These are phyloP conservation scores for Nicotiana sylvestris DNA, from an alignment of 257 asterid genomes.

Conservation along the genomic window DNA sequence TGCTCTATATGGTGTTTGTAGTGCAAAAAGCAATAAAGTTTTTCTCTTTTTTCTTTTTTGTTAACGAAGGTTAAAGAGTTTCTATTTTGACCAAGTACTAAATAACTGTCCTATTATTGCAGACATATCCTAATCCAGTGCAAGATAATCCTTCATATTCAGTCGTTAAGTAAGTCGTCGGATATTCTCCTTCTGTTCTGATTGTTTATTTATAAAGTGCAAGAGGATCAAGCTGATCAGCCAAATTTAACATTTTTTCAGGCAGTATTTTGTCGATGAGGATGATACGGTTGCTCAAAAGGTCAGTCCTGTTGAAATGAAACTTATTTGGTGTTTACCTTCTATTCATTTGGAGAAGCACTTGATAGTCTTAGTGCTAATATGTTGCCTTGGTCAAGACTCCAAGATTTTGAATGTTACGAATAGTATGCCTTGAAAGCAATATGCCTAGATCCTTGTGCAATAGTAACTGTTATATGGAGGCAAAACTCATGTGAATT, in stretches of 20 bases:
- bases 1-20: not conserved
- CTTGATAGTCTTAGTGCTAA: not conserved
- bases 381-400: not conserved
- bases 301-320: slow-evolving; percentile 35
- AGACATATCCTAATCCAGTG: slow-evolving; percentile 79
- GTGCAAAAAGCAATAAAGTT: not conserved
- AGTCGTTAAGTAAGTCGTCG: slow-evolving; percentile 56
- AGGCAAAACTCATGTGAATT: not conserved
- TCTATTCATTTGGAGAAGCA: not conserved
- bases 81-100: not conserved
- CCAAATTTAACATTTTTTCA: slow-evolving; percentile 19
- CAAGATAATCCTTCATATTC: slow-evolving; percentile 84
- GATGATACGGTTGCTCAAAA: slow-evolving; percentile 80
- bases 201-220: not conserved
- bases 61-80: not conserved
- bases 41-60: not conserved
- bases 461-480: not conserved
- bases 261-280: slow-evolving; percentile 81
- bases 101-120: slow-evolving; percentile 16
- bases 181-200: not conserved
- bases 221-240: not conserved
- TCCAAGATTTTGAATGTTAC: no score
- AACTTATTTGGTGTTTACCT: not conserved
- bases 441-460: not conserved
- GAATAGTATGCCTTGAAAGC: not conserved